Evolutionary conservation across 2,329 filamentous ascomycete genomes (phyloP), one percentile per base, ranked within the genome.

Genomic region (Pseudogymnoascus pannorum): DNA sequence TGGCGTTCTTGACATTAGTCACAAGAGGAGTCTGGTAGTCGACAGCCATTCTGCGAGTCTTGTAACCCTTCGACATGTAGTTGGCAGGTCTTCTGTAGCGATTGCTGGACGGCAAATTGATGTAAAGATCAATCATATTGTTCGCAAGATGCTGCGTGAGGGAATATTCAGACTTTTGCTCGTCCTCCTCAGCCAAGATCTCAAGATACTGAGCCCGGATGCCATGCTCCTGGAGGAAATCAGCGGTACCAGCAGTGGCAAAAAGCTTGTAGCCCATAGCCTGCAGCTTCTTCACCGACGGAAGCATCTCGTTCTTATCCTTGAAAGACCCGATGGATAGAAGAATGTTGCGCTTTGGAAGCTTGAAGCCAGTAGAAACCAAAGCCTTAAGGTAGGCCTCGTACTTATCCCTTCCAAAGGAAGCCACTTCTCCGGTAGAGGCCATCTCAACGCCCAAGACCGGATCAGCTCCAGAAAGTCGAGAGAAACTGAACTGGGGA

Each of bases 371-470:
- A 60, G 94, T 97, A 1, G 94, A 95, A 67, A 99, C 85, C 61
- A 99, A 80, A 60, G 91, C 94, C 79, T 99, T 99, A 70, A 99
- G 84, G 74, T 99, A 99, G 16, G 94, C 94, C 76, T 99, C 94
- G 72, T 96, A 96, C 77, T 97, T 96, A 76, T 96, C 92, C 65
- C 86, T 83, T 72, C 94, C 94, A 71, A 99, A 99, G 72, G 89
- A 97, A 68, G 94, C 94, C 68, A 99, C 94, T 76, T 99, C 94
- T 75, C 94, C 94, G 63, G 94, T 99, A 4, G 94, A 97, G 16
- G 94, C 94, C 94, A 99, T 99, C 78, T 99, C 94, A 5, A 99
- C 94, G 77, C 94, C 94, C 64, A 97, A 83, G 48, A 99, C 92
- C 14, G 94, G 94, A 73, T 99, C 94, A 4, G 94, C 94, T 51